phyloP scores from a whole-genome alignment of 768 basidiomycete species.

The Filobasidium wieringae region DNA sequence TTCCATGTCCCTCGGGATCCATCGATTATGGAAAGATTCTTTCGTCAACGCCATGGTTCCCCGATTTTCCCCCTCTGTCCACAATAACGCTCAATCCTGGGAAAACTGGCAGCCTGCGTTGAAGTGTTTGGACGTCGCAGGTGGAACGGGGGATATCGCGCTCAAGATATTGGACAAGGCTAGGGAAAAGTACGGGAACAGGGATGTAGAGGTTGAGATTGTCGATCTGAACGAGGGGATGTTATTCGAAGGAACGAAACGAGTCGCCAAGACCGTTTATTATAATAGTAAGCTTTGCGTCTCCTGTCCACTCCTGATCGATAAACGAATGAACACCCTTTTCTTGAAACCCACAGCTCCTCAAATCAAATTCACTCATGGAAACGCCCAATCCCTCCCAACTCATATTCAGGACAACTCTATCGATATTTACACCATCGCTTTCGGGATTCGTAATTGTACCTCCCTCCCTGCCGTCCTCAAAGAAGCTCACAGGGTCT shows the following conservation, averaged over 20 bases:
- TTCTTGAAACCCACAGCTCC: slow-evolving; percentile 49
- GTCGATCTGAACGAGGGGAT: slow-evolving; percentile 93
- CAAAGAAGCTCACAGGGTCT: slow-evolving; percentile 76
- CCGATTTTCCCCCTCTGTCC: slow-evolving; percentile 43
- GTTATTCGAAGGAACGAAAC: slow-evolving; percentile 77
- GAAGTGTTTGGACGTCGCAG: slow-evolving; percentile 87
- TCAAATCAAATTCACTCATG: slow-evolving; percentile 82
- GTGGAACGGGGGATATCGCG: slow-evolving; percentile 93
- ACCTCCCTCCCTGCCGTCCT: slow-evolving; percentile 82
- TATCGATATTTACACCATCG: slow-evolving; percentile 94
- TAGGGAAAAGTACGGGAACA: slow-evolving; percentile 72
- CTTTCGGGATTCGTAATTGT: slow-evolving; percentile 95
- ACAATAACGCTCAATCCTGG: slow-evolving; percentile 21
- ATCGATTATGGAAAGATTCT: slow-evolving; percentile 92
- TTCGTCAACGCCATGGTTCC: slow-evolving; percentile 66
- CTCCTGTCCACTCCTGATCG: slow-evolving; percentile 10
- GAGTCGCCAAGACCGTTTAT: slow-evolving; percentile 96
- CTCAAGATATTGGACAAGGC: slow-evolving; percentile 83
- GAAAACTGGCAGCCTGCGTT: slow-evolving; percentile 52
- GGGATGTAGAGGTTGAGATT: slow-evolving; percentile 77
- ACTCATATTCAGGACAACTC: slow-evolving; percentile 62
- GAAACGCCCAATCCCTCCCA: slow-evolving; percentile 76
- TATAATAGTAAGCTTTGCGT: slow-evolving; percentile 64
- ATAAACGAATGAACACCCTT: background rate
- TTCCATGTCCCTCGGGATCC: slow-evolving; percentile 91